Conservation (phyloP, 2,329 filamentous ascomycete species). For the Leptodontidium sp. region DNA sequence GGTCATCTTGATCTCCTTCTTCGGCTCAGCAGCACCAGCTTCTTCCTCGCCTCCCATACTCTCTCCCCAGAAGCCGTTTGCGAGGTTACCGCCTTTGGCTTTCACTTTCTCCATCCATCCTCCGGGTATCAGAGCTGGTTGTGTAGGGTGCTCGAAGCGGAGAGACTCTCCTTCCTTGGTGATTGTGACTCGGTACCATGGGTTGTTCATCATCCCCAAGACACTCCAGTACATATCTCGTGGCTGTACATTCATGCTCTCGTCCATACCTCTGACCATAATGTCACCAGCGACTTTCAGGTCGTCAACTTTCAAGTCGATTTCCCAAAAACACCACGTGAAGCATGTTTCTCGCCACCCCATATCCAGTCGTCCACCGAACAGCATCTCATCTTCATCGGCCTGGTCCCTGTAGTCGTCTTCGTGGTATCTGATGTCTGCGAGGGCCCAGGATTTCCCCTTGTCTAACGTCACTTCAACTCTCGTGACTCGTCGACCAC, state of each 20-base stretch:
- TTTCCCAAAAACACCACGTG: constrained; percentile 92
- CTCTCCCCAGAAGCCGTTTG: constrained; percentile 88
- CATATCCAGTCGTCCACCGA: constrained; percentile 81
- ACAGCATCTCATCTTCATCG: constrained; percentile 69
- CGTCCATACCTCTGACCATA: constrained; percentile 88
- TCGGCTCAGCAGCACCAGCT: constrained; percentile 57
- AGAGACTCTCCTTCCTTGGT: constrained; percentile 70
- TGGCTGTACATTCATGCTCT: constrained; percentile 85
- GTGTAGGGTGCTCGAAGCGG: constrained; percentile 88
- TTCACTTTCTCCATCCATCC: constrained; percentile 97
- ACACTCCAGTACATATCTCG: constrained; percentile 97
- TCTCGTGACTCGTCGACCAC: constrained; percentile 82
- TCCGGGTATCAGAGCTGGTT: constrained; percentile 77
- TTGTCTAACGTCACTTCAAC: constrained; percentile 86
- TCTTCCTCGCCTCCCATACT: constrained; percentile 61
- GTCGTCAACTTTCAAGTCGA: constrained; percentile 70
- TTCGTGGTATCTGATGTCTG: constrained; percentile 83
- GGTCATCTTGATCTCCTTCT: constrained; percentile 79
- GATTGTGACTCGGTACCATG: constrained; percentile 87
- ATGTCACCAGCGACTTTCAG: constrained; percentile 74
- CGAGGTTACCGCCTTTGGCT: constrained; percentile 79
- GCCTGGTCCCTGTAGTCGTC: constrained; percentile 76
- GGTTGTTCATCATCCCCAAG: constrained; percentile 97
- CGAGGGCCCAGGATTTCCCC: constrained; percentile 80
- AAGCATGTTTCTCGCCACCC: constrained; percentile 83